These are phyloP conservation scores for Ophiostoma sp. DNA, from an alignment of 2,329 filamentous ascomycete species.

Conservation along the genomic window DNA sequence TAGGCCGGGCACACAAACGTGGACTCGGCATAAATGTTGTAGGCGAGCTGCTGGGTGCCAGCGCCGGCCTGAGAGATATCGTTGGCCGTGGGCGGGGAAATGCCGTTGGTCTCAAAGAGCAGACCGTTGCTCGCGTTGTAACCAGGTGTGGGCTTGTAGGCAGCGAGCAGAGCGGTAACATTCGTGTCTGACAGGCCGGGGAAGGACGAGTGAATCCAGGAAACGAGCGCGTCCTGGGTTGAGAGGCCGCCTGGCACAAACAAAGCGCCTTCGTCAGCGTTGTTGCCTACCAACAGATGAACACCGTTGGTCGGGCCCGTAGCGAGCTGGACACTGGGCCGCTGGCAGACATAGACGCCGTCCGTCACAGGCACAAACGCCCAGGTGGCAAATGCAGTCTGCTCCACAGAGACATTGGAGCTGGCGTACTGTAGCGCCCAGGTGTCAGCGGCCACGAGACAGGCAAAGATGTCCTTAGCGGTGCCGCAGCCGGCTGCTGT, in stretches of 20 bases:
- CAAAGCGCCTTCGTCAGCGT: constrained; percentile 51
- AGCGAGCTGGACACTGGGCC: constrained; percentile 37
- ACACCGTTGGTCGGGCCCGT: constrained; percentile 37
- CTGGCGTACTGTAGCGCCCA: constrained; percentile 34
- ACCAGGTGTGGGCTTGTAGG: constrained; percentile 20
- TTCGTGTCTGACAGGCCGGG: constrained; percentile 44
- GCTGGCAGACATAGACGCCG: constrained; percentile 36
- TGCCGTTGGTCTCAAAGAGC: constrained; percentile 41
- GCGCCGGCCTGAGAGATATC: constrained; percentile 38
- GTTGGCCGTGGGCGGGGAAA: constrained; percentile 29
- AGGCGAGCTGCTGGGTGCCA: constrained; percentile 52
- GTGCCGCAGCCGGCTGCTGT: constrained; percentile 43
- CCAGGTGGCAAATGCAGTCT: constrained; percentile 32
- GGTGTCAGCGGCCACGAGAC: constrained; percentile 35
- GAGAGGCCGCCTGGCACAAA: constrained; percentile 49
- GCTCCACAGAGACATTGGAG: constrained; percentile 29
- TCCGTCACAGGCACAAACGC: constrained; percentile 42
- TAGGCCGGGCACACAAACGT: constrained; percentile 56
- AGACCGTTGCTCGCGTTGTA: constrained; percentile 33
- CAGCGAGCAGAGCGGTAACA: constrained; percentile 34
- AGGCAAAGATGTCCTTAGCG: constrained; percentile 32
- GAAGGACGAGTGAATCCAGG: constrained; percentile 44
- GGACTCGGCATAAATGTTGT: constrained; percentile 53
- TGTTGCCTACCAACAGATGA: constrained; percentile 39
- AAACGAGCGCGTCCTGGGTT: constrained; percentile 42